Percentiles rank a stretch among this genome's conserved stretches.
Evolutionary conservation across 2,329 filamentous ascomycete genomes (phyloP).

Genomic region (Westerdykella ornata): DNA sequence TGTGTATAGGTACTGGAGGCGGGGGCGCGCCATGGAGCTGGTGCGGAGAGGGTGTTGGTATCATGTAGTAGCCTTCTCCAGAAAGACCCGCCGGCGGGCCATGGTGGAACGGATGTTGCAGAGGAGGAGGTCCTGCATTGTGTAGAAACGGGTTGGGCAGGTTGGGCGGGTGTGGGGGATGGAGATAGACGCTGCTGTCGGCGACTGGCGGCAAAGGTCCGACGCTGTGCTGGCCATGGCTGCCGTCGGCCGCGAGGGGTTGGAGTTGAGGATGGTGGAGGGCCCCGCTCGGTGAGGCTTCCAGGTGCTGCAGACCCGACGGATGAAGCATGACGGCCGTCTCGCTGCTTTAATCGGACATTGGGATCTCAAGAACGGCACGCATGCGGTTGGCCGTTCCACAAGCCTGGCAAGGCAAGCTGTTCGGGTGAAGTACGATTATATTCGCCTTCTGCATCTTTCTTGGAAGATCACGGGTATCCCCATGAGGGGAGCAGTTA

Average conservation of each 20-base stretch:
- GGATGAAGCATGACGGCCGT: too few species aligned
- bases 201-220: conserved; percentile 32
- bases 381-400: too few species aligned
- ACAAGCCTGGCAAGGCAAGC: neutral
- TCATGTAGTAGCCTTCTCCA: conserved; percentile 18
- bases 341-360: too few species aligned
- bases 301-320: too few species aligned
- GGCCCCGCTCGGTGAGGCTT: neutral
- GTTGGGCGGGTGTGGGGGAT: conserved; percentile 18
- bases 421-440: neutral
- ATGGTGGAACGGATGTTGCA: conserved; percentile 15
- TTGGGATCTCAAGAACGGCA: too few species aligned
- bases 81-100: conserved; percentile 9
- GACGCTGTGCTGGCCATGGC: conserved; percentile 38
- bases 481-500: conserved; percentile 1
- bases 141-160: conserved; percentile 32
- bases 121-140: conserved; percentile 17
- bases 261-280: conserved; percentile 7
- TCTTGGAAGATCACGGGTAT: neutral
- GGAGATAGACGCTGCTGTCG: conserved; percentile 15
- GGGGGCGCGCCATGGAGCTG: conserved; percentile 16
- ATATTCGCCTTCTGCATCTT: neutral
- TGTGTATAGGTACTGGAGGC: conserved; percentile 9
- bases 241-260: conserved; percentile 20
- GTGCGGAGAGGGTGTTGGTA: conserved; percentile 14